phyloP scores from a whole-genome alignment of 129 eudicot genomes.

The Tagetes patula region DNA sequence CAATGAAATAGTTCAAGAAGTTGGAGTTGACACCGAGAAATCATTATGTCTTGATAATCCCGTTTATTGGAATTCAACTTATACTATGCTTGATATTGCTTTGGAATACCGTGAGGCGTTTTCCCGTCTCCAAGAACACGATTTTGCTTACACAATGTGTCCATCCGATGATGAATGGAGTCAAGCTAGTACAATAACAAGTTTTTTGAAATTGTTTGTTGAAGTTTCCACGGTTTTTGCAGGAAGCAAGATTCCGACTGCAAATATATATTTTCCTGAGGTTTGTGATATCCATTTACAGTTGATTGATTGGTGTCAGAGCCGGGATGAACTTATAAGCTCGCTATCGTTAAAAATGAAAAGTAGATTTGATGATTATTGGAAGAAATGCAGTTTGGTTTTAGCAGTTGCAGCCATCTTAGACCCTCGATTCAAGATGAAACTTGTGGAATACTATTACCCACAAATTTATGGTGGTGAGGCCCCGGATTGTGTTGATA shows the following conservation, averaged over 20 bases:
- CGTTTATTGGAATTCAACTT: constrained; percentile 75
- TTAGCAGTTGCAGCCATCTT: constrained; percentile 86
- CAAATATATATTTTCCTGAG: constrained; percentile 82
- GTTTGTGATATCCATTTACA: constrained; percentile 84
- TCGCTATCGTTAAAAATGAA: constrained; percentile 73
- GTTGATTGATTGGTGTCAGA: constrained; percentile 88
- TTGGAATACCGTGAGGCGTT: constrained; percentile 75
- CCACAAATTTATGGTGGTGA: constrained; percentile 70
- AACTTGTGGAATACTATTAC: constrained; percentile 84
- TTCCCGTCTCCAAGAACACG: constrained; percentile 71
- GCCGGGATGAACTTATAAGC: constrained; percentile 61
- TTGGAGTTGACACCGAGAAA: constrained; percentile 51
- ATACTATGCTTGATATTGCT: constrained; percentile 67
- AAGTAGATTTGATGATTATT: constrained; percentile 80
- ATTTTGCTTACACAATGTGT: constrained; percentile 48
- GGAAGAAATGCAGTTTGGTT: constrained; percentile 91
- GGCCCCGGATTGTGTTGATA: constrained; percentile 67
- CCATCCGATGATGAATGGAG: constrained; percentile 77
- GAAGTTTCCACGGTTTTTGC: constrained; percentile 66
- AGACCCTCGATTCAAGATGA: constrained; percentile 89
- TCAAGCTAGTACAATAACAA: constrained; percentile 45
- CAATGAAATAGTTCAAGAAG: constrained; percentile 69
- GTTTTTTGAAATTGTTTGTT: constrained; percentile 72
- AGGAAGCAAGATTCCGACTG: constrained; percentile 57
- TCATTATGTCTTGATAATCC: constrained; percentile 60